phyloP scores from a whole-genome alignment of 2,329 filamentous ascomycete species.

The Trichothecium sympodiale region DNA sequence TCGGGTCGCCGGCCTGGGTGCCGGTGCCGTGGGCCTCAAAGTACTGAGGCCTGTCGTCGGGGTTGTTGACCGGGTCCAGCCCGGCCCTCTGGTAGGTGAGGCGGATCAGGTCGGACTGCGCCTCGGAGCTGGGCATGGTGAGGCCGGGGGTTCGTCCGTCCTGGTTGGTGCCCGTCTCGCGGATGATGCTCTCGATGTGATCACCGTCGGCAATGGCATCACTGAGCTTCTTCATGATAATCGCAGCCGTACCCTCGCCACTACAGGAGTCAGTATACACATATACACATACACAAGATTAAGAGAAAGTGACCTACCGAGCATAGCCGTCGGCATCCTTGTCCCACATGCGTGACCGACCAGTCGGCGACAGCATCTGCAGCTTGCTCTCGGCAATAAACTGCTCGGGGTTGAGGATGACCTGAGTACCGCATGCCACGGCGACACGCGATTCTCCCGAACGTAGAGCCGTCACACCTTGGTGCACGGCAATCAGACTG shows the following conservation, averaged over 20 bases:
- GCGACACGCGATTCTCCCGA: conserved; percentile 13
- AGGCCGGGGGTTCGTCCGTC: conserved; percentile 43
- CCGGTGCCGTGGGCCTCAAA: conserved; percentile 46
- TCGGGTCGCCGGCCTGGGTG: conserved; percentile 43
- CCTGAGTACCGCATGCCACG: conserved; percentile 10
- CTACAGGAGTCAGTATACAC: conserved; percentile 40
- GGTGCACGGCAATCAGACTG: conserved; percentile 33
- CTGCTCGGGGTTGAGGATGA: conserved; percentile 4
- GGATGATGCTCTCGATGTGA: conserved; percentile 36
- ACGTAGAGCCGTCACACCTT: conserved; percentile 32
- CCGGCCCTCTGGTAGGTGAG: conserved; percentile 20
- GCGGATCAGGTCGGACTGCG: conserved; percentile 31
- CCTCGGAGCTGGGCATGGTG: conserved; percentile 40
- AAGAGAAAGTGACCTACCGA: no score
- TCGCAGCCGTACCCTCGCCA: conserved; percentile 44
- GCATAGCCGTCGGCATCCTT: conserved; percentile 28
- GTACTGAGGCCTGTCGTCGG: no score
- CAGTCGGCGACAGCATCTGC: conserved; percentile 23
- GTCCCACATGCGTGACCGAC: conserved; percentile 25
- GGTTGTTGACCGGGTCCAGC: conserved; percentile 16
- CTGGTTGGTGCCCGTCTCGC: conserved; percentile 38
- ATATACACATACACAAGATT: conserved; percentile 1
- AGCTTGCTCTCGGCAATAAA: conserved; percentile 9
- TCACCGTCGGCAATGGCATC: conserved; percentile 45
- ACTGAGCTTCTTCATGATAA: conserved; percentile 46